Base-by-base conservation (phyloP, 2,329 filamentous ascomycete species). In the Neopestalotiopsis sp. region DNA sequence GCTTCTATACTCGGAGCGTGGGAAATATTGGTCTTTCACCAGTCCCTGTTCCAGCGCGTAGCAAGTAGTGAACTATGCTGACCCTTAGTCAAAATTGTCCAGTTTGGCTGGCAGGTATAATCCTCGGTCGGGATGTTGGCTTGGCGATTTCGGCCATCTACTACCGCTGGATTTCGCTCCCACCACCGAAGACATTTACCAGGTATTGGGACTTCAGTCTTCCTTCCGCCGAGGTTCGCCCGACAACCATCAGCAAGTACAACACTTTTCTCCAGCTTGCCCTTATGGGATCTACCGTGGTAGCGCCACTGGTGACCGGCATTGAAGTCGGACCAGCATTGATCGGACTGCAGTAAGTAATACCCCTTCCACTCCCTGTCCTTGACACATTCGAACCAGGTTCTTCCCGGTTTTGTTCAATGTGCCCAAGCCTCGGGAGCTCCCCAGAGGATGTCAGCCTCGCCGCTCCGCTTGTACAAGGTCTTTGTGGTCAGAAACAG, bases 131-230 rank as follows among this genome's bases (percentile, higher is more conserved):
- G 58, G 96, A 99, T 76, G 88, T 93, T 57, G 93, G 91, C 24
- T 87, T 99, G 4, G 94, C 88, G 32, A 86, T 97, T 28, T 90
- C 94, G 1, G 96, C 96, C 30, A 91, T 99, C 74, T 98, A 98
- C 84, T 98, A 96, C 81, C 92, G 96, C 72, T 98, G 94, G 89
- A 97, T 98, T 73, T 97, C 94, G 2, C 87, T 99, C 5, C 96
- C 96, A 0, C 91, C 93, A 0, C 96, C 96, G 1, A 98, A 98
- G 82, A 98, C 96, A 0, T 93, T 98, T 81, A 83, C 88, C 20
- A 87, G 96, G 20, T 99, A 98, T 81, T 99, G 96, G 96, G 96
- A 99, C 81, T 98, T 99, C 78, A 95, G 93, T 3, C 87, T 99
- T 14, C 96, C 94, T 2, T 93, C 91, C 53, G 94, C 94, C 2